Conservation (phyloP, 2,329 filamentous ascomycete genomes). For the Elsinoe perseae region DNA sequence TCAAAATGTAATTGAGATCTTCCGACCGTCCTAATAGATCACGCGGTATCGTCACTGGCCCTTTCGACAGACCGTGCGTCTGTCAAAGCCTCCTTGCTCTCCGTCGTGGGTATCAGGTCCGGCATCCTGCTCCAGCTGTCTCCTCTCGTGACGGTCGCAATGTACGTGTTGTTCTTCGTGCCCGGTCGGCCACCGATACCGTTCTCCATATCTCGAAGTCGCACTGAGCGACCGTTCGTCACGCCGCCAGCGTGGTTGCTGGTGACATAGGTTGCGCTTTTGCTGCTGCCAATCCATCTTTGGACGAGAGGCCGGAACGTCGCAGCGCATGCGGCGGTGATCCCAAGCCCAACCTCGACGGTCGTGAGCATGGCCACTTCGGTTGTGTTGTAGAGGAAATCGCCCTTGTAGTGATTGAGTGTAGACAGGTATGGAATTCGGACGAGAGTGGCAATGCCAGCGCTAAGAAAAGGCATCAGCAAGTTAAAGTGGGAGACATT, state of each 20-base stretch:
- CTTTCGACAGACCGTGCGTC: slow-evolving; percentile 5
- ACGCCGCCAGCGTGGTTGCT: background rate
- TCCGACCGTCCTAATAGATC: background rate
- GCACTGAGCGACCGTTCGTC: background rate
- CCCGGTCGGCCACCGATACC: background rate
- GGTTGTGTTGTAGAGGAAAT: slow-evolving; percentile 39
- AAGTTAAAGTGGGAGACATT: background rate
- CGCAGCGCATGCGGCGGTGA: slow-evolving; percentile 40
- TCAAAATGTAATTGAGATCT: background rate
- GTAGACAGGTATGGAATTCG: slow-evolving; percentile 38
- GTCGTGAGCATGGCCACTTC: slow-evolving; percentile 33
- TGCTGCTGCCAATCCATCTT: slow-evolving; percentile 1
- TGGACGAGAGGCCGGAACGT: slow-evolving; percentile 43
- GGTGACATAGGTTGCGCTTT: background rate
- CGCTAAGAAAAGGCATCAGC: slow-evolving; percentile 25
- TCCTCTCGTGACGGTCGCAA: slow-evolving; percentile 8
- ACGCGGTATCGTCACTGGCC: background rate
- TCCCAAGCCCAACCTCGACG: slow-evolving; percentile 29
- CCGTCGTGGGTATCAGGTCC: background rate
- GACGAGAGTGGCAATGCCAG: slow-evolving; percentile 45
- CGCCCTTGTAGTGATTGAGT: slow-evolving; percentile 32
- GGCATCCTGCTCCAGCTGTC: slow-evolving; percentile 8
- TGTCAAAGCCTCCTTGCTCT: slow-evolving; percentile 12
- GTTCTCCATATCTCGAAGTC: background rate
- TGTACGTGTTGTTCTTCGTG: slow-evolving; percentile 9